These are phyloP conservation scores for Jamesozyma lodderae DNA, from an alignment of 805 yeast genomes.

Conservation along the genomic window DNA sequence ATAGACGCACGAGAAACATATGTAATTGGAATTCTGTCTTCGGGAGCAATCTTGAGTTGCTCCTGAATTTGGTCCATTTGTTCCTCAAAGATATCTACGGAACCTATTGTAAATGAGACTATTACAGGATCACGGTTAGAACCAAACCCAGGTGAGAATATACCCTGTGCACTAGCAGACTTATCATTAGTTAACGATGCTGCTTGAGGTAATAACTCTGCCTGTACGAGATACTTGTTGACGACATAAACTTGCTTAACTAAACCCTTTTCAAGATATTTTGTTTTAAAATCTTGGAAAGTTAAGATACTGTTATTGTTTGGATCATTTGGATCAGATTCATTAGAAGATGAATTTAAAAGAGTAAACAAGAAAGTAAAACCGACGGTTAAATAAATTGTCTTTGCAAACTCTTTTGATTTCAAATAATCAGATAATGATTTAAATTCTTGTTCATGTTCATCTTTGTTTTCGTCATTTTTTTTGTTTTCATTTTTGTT, in stretches of 20 bases:
- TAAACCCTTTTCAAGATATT: slow-evolving; percentile 65
- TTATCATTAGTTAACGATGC: slow-evolving; percentile 6
- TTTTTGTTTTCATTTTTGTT: slow-evolving; percentile 1
- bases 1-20: slow-evolving; percentile 64
- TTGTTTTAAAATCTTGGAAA: slow-evolving; percentile 79
- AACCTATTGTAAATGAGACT: slow-evolving; percentile 77
- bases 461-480: slow-evolving; percentile 5
- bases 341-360: slow-evolving; percentile 16
- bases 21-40: slow-evolving; percentile 67
- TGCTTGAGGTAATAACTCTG: slow-evolving; percentile 43
- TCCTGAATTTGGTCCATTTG: slow-evolving; percentile 70
- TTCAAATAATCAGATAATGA: slow-evolving; percentile 32
- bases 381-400: slow-evolving; percentile 33
- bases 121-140: slow-evolving; percentile 26
- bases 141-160: background rate
- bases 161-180: background rate
- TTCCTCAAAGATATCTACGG: slow-evolving; percentile 76
- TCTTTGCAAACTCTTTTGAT: slow-evolving; percentile 36
- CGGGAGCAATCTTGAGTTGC: slow-evolving; percentile 53
- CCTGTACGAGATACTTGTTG: slow-evolving; percentile 64
- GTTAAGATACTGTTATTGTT: slow-evolving; percentile 32
- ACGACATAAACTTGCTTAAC: slow-evolving; percentile 68
- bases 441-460: slow-evolving; percentile 18
- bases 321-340: slow-evolving; percentile 14
- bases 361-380: slow-evolving; percentile 32